Base-by-base conservation (phyloP, 176 grass and related monocot species). In the Phyllostachys edulis region DNA sequence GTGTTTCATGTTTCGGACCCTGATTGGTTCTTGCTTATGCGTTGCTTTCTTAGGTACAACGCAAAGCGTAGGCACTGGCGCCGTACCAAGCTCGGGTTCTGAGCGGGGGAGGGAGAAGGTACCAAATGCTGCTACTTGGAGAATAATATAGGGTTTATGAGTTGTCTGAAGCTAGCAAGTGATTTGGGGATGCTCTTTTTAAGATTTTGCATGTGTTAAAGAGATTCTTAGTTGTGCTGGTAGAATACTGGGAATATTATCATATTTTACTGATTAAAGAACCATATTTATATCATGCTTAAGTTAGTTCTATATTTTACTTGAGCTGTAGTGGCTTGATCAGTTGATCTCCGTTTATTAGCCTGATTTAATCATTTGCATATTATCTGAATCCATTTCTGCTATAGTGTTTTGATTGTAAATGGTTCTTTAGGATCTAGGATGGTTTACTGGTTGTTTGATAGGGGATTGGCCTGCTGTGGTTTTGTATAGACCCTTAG, bases 51-150 rank as follows among this genome's bases (percentile, higher is more conserved):
- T 71, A 97, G 94, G 94, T 97, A 97, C 90, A 94, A 97, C 68
- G 94, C 92, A 10, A 97, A 97, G 92, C 94, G 92, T 77, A 97
- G 94, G 92, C 94, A 97, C 77, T 97, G 94, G 92, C 94, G 94
- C 84, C 94, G 94, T 81, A 97, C 94, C 88, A 97, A 97, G 92
- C 88, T 97, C 16, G 94, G 94, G 36, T 97, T 97, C 87, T 97
- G 84, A 97, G 89, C 38, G 34, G 60, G n/a, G 32, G 51, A 21
- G 66, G 66, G 75, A 29, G 20, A 37, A 37, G 45, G 29, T 13
- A 29, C 54, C 37, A 36, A 56, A 14, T 13, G 17, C 21, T 4
- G 64, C 60, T 18, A 65, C 71, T 44, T 52, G 54, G 41, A 56
- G 71, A 65, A 24, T 37, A 32, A 47, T 55, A 37, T 69, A 71